phyloP scores from a whole-genome alignment of 805 yeast genomes.

The Myxozyma kluyveri region DNA sequence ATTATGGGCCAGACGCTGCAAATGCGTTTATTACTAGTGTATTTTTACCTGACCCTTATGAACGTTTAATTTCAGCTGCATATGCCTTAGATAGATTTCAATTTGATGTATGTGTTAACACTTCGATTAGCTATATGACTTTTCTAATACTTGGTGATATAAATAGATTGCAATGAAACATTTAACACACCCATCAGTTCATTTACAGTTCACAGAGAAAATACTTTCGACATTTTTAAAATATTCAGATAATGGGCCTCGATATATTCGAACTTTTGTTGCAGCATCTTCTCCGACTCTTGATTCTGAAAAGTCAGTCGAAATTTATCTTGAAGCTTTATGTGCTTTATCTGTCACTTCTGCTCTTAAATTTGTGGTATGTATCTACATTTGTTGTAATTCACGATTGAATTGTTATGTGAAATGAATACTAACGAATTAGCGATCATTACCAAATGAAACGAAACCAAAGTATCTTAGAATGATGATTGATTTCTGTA shows the following conservation, averaged over 20 bases:
- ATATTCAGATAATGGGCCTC: conserved; percentile 16
- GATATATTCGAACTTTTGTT: conserved; percentile 12
- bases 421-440: background rate
- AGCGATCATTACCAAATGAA: conserved; percentile 10
- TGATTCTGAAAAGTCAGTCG: conserved; percentile 3
- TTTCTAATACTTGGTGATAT: background rate
- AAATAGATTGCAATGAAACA: conserved; percentile 17
- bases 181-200: conserved; percentile 20
- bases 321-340: conserved; percentile 17
- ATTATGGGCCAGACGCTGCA: conserved; percentile 7
- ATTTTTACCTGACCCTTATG: conserved; percentile 14
- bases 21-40: conserved; percentile 8
- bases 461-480: conserved; percentile 3
- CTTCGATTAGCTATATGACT: background rate
- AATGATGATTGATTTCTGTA: conserved; percentile 12
- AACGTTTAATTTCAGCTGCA: conserved; percentile 17
- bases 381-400: background rate
- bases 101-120: conserved; percentile 6
- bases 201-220: conserved; percentile 22
- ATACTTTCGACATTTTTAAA: conserved; percentile 9
- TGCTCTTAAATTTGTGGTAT: conserved; percentile 17
- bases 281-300: conserved; percentile 8
- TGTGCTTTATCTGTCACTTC: conserved; percentile 13
- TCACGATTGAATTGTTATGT: background rate
- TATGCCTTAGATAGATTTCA: conserved; percentile 22